These are phyloP conservation scores for Meira miltonrushii DNA, from an alignment of 1,284 basidiomycete species.

Conservation along the genomic window DNA sequence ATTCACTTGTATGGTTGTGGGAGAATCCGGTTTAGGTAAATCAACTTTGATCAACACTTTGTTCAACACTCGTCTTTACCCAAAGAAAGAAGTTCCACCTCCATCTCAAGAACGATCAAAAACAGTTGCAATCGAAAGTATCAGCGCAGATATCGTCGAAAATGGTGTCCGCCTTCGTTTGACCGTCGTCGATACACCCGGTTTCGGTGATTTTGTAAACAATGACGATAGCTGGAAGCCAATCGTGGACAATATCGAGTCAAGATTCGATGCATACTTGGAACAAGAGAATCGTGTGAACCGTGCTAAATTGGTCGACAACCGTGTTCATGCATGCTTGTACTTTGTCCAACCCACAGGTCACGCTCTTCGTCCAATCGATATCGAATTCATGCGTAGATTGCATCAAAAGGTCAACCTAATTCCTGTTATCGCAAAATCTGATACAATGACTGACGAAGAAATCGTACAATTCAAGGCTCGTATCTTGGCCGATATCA, in stretches of 20 bases:
- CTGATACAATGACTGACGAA: conserved; percentile 48
- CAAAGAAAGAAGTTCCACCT: conserved; percentile 46
- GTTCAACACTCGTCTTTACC: conserved; percentile 51
- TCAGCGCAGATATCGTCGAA: conserved; percentile 52
- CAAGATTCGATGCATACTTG: conserved; percentile 50
- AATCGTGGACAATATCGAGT: conserved; percentile 51
- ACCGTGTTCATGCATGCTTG: conserved; percentile 51
- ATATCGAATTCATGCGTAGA: conserved; percentile 51
- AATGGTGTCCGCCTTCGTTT: conserved; percentile 50
- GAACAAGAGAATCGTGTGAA: conserved; percentile 52
- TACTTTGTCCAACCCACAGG: conserved; percentile 52
- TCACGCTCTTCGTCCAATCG: conserved; percentile 47
- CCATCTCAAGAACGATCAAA: conserved; percentile 44
- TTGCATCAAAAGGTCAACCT: conserved; percentile 50
- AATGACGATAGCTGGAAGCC: conserved; percentile 52
- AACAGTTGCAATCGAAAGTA: conserved; percentile 50
- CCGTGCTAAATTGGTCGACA: conserved; percentile 49
- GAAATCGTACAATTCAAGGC: conserved; percentile 48
- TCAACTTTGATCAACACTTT: conserved; percentile 52
- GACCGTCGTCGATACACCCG: conserved; percentile 51
- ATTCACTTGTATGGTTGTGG: conserved; percentile 51
- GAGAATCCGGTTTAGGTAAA: conserved; percentile 52
- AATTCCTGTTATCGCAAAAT: conserved; percentile 51
- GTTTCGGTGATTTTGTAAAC: conserved; percentile 52
- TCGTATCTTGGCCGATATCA: conserved; percentile 47